Evolutionary conservation across 495 filamentous ascomycete species (phyloP).

Genomic region (Staphylotrichum tortipilum): DNA sequence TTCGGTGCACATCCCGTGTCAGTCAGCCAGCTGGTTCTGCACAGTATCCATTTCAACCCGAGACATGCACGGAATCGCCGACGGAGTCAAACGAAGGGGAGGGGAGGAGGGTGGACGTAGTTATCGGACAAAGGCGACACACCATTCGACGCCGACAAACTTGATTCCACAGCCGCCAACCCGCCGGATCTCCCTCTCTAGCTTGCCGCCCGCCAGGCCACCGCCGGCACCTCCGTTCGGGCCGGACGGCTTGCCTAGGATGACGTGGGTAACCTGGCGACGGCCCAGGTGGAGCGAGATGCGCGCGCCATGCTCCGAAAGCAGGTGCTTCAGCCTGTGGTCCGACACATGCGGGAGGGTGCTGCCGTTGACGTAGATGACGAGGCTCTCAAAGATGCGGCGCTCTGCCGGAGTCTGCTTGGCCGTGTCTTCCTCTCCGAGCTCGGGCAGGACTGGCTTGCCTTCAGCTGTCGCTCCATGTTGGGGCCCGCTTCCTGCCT

Average conservation of each 20-base stretch:
- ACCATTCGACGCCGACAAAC: conserved; percentile 82
- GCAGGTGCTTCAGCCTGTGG: conserved; percentile 71
- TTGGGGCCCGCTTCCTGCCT: neutral
- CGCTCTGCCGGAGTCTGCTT: conserved; percentile 19
- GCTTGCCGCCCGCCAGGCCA: conserved; percentile 68
- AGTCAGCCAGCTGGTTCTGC: conserved; percentile 6
- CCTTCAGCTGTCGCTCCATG: too few species aligned
- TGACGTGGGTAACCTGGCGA: conserved; percentile 74
- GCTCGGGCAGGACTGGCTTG: too few species aligned
- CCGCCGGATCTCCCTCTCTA: conserved; percentile 68
- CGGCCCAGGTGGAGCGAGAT: conserved; percentile 61
- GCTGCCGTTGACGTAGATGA: conserved; percentile 82
- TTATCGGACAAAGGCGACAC: conserved; percentile 25
- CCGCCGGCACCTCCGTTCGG: conserved; percentile 53
- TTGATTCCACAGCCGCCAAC: conserved; percentile 61
- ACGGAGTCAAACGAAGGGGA: neutral
- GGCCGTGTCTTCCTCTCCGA: conserved; percentile 12
- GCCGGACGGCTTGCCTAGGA: conserved; percentile 55
- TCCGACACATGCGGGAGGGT: conserved; percentile 76
- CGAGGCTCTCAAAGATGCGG: conserved; percentile 55
- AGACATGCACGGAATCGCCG: conserved; percentile 3
- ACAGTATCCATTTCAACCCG: conserved; percentile 11
- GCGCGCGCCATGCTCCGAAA: conserved; percentile 62
- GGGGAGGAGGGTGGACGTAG: conserved; percentile 5
- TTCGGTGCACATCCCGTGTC: neutral